Conservation (phyloP, 2,329 filamentous ascomycete species). For the Apiospora aurea region DNA sequence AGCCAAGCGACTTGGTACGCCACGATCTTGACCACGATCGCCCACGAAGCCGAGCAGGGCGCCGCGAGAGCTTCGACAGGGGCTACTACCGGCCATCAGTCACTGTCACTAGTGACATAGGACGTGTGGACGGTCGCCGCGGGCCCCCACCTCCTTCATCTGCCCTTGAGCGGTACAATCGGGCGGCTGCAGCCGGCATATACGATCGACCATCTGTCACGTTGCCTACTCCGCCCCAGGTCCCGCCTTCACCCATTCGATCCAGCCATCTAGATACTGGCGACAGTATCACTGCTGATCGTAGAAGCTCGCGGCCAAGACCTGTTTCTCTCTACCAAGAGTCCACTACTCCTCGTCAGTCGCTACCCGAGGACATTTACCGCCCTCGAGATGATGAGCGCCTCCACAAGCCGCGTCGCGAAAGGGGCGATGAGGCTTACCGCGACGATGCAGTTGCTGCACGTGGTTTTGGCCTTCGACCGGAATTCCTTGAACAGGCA, state of each 20-base stretch:
- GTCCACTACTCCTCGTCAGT: slow-evolving; percentile 47
- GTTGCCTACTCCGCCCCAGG: slow-evolving; percentile 54
- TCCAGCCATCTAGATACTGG: slow-evolving; percentile 43
- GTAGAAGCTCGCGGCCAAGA: slow-evolving; percentile 46
- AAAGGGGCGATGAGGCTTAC: slow-evolving; percentile 51
- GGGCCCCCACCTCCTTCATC: slow-evolving; percentile 73
- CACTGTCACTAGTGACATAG: slow-evolving; percentile 56
- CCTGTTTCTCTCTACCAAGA: slow-evolving; percentile 64
- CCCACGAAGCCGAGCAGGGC: slow-evolving; percentile 47
- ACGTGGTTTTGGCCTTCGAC: slow-evolving; percentile 62
- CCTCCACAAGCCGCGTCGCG: slow-evolving; percentile 49
- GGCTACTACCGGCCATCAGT: slow-evolving; percentile 63
- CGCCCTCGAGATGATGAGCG: slow-evolving; percentile 57
- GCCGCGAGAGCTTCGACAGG: slow-evolving; percentile 63
- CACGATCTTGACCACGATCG: slow-evolving; percentile 66
- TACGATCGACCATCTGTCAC: slow-evolving; percentile 57
- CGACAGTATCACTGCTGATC: slow-evolving; percentile 44
- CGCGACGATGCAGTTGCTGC: slow-evolving; percentile 54
- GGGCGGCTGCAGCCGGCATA: slow-evolving; percentile 46
- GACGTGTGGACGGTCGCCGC: slow-evolving; percentile 49
- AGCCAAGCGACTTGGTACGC: slow-evolving; percentile 65
- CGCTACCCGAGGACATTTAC: slow-evolving; percentile 57
- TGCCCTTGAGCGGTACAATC: slow-evolving; percentile 73
- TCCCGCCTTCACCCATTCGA: slow-evolving; percentile 45
- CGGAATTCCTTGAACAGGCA: slow-evolving; percentile 45